A percentile compares a stretch with the other conserved stretches of the same genome.
Evolutionary conservation across 331 rosid genomes (phyloP).

Genomic region (Saraca asoca): DNA sequence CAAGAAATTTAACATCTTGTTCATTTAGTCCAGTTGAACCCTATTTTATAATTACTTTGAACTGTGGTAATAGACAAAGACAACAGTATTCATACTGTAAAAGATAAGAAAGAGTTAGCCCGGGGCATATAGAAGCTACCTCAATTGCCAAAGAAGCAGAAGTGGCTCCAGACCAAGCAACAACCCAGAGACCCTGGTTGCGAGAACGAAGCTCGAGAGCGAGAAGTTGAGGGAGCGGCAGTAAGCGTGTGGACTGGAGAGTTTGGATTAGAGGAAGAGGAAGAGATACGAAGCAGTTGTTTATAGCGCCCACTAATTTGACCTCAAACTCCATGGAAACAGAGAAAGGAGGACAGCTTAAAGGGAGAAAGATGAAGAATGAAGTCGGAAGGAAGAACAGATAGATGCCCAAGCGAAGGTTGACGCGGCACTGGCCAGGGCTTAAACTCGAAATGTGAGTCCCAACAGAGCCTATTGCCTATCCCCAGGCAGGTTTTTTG

Average conservation of each 20-base stretch:
- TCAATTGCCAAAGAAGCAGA: constrained; percentile 70
- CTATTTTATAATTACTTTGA: not conserved
- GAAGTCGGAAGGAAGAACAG: too few species aligned
- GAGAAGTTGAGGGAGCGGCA: constrained; percentile 52
- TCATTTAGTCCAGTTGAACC: not conserved
- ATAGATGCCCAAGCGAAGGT: too few species aligned
- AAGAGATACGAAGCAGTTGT: constrained; percentile 76
- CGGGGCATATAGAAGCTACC: constrained; percentile 34
- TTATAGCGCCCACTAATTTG: constrained; percentile 54
- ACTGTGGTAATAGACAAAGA: not conserved
- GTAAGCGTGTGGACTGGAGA: constrained; percentile 55
- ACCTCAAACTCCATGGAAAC: constrained; percentile 74
- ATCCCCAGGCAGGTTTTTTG: too few species aligned
- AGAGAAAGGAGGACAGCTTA: not conserved
- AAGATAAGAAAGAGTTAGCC: not conserved
- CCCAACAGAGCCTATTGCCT: too few species aligned
- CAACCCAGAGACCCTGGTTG: constrained; percentile 51
- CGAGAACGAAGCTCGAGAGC: constrained; percentile 74
- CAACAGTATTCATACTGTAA: too few species aligned
- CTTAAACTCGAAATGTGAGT: too few species aligned
- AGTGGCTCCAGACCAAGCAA: constrained; percentile 94
- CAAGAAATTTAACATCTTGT: too few species aligned
- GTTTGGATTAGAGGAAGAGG: constrained; percentile 72
- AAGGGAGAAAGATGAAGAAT: too few species aligned
- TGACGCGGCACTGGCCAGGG: too few species aligned